Conservation (phyloP, 2,329 filamentous ascomycete genomes). For the Fusarium globosum region DNA sequence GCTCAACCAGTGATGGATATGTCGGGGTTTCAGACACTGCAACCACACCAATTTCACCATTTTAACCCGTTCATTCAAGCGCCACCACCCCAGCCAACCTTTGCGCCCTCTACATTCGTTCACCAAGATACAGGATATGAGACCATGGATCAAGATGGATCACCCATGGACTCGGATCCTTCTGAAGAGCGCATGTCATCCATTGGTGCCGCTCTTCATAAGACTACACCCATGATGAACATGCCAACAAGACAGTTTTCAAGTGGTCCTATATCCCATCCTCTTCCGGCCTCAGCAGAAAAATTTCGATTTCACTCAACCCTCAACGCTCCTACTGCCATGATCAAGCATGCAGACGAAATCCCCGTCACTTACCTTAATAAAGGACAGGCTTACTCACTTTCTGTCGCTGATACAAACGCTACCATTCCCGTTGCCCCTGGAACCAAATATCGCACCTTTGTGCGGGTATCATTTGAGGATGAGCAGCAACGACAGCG, state of each 20-base stretch:
- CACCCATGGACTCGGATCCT: slow-evolving; percentile 70
- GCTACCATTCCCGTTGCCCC: slow-evolving; percentile 68
- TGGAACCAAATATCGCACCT: slow-evolving; percentile 84
- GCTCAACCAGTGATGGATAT: slow-evolving; percentile 68
- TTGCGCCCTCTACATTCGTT: slow-evolving; percentile 82
- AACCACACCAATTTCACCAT: slow-evolving; percentile 71
- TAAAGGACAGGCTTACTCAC: slow-evolving; percentile 93
- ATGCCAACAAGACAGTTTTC: slow-evolving; percentile 65
- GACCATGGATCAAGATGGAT: slow-evolving; percentile 79
- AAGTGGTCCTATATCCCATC: slow-evolving; percentile 57
- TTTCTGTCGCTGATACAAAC: slow-evolving; percentile 83
- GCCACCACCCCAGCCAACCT: slow-evolving; percentile 68
- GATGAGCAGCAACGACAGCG: slow-evolving; percentile 92
- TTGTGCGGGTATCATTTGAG: slow-evolving; percentile 95
- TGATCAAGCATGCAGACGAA: slow-evolving; percentile 90
- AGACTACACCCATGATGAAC: slow-evolving; percentile 68
- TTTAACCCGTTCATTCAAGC: slow-evolving; percentile 78
- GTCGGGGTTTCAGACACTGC: slow-evolving; percentile 71
- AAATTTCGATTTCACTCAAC: slow-evolving; percentile 92
- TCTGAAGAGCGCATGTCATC: slow-evolving; percentile 63
- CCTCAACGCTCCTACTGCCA: slow-evolving; percentile 93
- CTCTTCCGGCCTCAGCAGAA: slow-evolving; percentile 67
- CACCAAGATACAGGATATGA: slow-evolving; percentile 86
- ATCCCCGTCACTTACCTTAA: slow-evolving; percentile 98
- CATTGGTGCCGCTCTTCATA: slow-evolving; percentile 71